Base-by-base conservation (phyloP, 352 stramenopile species). In the Blastocystis sp. region DNA sequence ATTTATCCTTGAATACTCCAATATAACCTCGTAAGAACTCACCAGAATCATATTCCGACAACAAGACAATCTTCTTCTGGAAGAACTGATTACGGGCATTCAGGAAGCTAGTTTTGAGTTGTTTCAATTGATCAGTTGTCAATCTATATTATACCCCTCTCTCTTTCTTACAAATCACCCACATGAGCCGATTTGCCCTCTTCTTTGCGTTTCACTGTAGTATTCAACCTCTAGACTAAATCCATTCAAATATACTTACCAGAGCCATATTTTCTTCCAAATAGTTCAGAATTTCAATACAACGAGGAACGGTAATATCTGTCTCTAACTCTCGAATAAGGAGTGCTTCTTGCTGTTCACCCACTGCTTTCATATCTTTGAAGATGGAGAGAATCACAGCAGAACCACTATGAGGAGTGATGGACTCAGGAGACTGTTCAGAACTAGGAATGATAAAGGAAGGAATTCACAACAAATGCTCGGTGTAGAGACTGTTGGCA, bases 291-390 rank as follows among this genome's bases (percentile, higher is more conserved):
- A 83, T 83, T 21, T 83, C 42, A 4, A 83, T 66, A 27, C 71
- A 83, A 32, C 71, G 71, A 21, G 71, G 58, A 49, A 63, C 49
- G n/a, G 71, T 66, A 49, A 83, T 83, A 32, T 83, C 71, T 24
- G 71, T 83, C 51, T 83, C 71, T 35, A 83, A 27, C 49, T 83
- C 71, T 19, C 71, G 49, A 11, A 83, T 5, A 4, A 83, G 71
- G 6, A 83, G 71, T 16, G 71, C 46, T 43, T 83, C 71, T 24
- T 83, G 71, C 71, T 83, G 71, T 42, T 83, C 71, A 19, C 46
- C 71, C 11, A 83, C 71, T 29, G 71, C 14, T 3, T 54, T 24
- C 71, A 83, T 83, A 14, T 83, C 71, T 39, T 37, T 83, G 71
- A 83, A 83, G 51, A 83, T 83, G 51, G 43, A 39, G 2, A 83